A percentile compares a stretch with the other conserved stretches of the same genome.
These are phyloP conservation scores for Ilyonectria destructans DNA, from an alignment of 2,329 filamentous ascomycete species.

Conservation along the genomic window DNA sequence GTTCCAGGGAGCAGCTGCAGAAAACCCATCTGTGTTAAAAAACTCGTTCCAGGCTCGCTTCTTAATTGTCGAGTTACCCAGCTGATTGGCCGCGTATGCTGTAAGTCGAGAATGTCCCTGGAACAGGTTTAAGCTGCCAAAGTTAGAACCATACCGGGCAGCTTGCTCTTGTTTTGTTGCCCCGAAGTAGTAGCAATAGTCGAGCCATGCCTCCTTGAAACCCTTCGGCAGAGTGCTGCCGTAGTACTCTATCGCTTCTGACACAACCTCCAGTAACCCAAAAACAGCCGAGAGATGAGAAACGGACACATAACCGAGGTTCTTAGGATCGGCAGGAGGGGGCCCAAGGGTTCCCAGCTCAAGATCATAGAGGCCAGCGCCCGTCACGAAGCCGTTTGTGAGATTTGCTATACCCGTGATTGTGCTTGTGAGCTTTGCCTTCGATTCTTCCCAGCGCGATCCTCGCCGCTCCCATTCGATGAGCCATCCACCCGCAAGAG, in stretches of 20 bases:
- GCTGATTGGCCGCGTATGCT: conserved; percentile 65
- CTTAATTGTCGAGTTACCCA: conserved; percentile 64
- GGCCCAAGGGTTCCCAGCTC: conserved; percentile 66
- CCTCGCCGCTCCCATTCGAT: conserved; percentile 74
- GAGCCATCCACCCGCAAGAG: conserved; percentile 71
- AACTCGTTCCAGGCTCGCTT: conserved; percentile 71
- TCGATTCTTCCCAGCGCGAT: conserved; percentile 67
- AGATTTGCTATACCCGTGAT: conserved; percentile 68
- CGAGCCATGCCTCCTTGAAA: conserved; percentile 71
- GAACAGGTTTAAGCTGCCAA: conserved; percentile 63
- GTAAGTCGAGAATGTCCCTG: conserved; percentile 74
- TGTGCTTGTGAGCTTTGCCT: conserved; percentile 64
- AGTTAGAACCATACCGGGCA: conserved; percentile 67
- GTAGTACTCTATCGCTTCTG: conserved; percentile 68
- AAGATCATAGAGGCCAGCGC: conserved; percentile 67
- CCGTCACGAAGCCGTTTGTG: conserved; percentile 73
- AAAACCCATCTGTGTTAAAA: conserved; percentile 64
- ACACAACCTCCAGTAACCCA: conserved; percentile 71
- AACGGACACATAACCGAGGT: conserved; percentile 66
- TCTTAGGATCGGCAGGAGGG: conserved; percentile 67
- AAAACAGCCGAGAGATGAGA: conserved; percentile 73
- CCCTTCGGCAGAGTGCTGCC: conserved; percentile 62
- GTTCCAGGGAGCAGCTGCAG: conserved; percentile 55
- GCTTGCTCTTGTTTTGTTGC: conserved; percentile 66
- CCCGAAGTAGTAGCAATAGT: conserved; percentile 74